Percentiles rank a stretch among this genome's conserved stretches.
These are phyloP conservation scores for Eurotiales sp. DNA, from an alignment of 2,329 filamentous ascomycete species.

Conservation along the genomic window DNA sequence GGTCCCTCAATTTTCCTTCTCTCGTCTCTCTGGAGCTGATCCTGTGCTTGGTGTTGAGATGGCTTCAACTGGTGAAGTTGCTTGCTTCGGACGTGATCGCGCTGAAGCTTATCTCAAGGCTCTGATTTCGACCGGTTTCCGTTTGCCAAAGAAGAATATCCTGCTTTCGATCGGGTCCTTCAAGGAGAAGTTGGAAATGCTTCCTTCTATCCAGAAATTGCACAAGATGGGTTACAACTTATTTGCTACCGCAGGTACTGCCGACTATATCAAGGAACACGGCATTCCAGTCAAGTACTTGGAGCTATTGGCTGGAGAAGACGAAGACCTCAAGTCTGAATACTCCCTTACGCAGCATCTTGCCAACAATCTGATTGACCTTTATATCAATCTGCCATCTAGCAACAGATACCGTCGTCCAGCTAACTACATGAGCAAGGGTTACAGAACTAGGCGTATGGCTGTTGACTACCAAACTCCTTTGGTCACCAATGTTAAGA, in stretches of 20 bases:
- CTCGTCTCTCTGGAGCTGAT: slow-evolving; percentile 89
- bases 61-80: slow-evolving; percentile 97
- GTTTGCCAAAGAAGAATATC: slow-evolving; percentile 91
- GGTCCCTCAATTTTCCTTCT: slow-evolving; percentile 99
- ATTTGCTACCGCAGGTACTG: slow-evolving; percentile 92
- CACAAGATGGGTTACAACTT: slow-evolving; percentile 91
- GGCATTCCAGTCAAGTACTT: slow-evolving; percentile 89
- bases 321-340: slow-evolving; percentile 86
- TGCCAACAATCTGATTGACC: slow-evolving; percentile 94
- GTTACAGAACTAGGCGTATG: slow-evolving; percentile 95
- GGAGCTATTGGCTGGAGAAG: slow-evolving; percentile 73
- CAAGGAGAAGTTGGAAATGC: slow-evolving; percentile 97
- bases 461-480: slow-evolving; percentile 97
- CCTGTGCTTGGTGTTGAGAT: slow-evolving; percentile 97
- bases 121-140: slow-evolving; percentile 92
- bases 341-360: slow-evolving; percentile 96
- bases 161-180: slow-evolving; percentile 92
- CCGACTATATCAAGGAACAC: slow-evolving; percentile 93
- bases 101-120: slow-evolving; percentile 98
- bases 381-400: slow-evolving; percentile 99
- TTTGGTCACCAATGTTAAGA: slow-evolving; percentile 97
- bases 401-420: slow-evolving; percentile 95
- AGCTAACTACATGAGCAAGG: slow-evolving; percentile 97
- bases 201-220: slow-evolving; percentile 85
- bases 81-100: slow-evolving; percentile 91